These are phyloP conservation scores for Microcyclospora tardicrescens DNA, from an alignment of 2,329 filamentous ascomycete species.

Conservation along the genomic window DNA sequence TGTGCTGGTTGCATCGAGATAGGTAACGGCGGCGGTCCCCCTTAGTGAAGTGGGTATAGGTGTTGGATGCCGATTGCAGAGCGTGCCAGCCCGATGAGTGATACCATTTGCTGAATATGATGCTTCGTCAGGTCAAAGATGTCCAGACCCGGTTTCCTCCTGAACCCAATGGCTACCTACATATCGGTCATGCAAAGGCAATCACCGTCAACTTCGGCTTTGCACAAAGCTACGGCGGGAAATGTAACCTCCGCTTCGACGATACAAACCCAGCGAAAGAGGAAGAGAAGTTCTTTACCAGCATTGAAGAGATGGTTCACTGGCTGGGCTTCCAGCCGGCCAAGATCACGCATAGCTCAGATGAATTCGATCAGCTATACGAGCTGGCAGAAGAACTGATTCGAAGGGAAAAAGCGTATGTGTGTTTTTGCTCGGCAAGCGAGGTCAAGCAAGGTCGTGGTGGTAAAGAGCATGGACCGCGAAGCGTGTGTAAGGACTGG, in stretches of 20 bases:
- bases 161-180: slow-evolving; percentile 78
- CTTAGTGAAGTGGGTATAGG: no score
- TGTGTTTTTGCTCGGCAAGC: slow-evolving; percentile 74
- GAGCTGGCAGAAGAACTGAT: slow-evolving; percentile 80
- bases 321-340: slow-evolving; percentile 79
- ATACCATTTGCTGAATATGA: no score
- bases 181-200: slow-evolving; percentile 89
- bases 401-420: slow-evolving; percentile 54
- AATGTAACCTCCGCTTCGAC: slow-evolving; percentile 69
- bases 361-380: slow-evolving; percentile 81
- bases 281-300: slow-evolving; percentile 75
- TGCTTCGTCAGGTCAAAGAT: slow-evolving; percentile 15
- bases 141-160: slow-evolving; percentile 39
- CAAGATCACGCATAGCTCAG: slow-evolving; percentile 73
- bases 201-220: slow-evolving; percentile 97
- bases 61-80: no score
- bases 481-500: slow-evolving; percentile 72
- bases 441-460: slow-evolving; percentile 82
- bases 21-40: no score
- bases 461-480: slow-evolving; percentile 51
- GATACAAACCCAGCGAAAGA: slow-evolving; percentile 94
- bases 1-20: no score
- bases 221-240: slow-evolving; percentile 67
- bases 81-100: no score
- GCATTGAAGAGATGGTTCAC: slow-evolving; percentile 75